These are phyloP conservation scores for Solanum neorickii DNA, from an alignment of 257 asterid genomes.

Conservation along the genomic window DNA sequence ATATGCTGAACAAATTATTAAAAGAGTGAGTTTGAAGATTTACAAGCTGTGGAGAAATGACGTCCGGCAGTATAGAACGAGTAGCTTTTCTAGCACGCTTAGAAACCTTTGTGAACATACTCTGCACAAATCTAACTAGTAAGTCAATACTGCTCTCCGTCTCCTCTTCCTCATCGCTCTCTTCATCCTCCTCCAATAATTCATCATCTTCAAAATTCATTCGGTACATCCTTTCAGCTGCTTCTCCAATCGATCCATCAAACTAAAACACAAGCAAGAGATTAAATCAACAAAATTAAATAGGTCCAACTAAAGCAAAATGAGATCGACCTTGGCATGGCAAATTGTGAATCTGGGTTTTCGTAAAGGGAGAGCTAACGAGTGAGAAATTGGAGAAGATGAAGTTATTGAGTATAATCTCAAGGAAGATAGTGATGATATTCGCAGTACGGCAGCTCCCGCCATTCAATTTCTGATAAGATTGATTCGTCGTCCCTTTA, in stretches of 20 bases:
- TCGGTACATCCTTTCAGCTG: constrained; percentile 9
- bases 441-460: neutral
- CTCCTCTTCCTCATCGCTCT: constrained; percentile 19
- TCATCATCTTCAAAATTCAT: constrained; percentile 9
- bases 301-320: neutral
- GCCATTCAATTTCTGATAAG: constrained; percentile 1
- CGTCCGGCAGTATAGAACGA: constrained; percentile 21
- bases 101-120: constrained; percentile 23
- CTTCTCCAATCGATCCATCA: constrained; percentile 6
- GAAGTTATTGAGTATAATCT: neutral
- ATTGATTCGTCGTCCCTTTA: neutral
- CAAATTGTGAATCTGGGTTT: neutral
- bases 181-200: constrained; percentile 8
- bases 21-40: neutral
- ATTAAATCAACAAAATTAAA: neutral
- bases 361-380: neutral
- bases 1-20: neutral
- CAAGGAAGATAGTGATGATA: neutral
- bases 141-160: constrained; percentile 23
- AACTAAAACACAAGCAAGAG: neutral
- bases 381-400: neutral
- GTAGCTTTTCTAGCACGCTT: constrained; percentile 20
- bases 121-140: constrained; percentile 16
- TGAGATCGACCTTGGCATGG: constrained; percentile 10
- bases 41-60: constrained; percentile 27